Conservation (phyloP, 805 yeast genomes). For the Clavispora vitiphila region DNA sequence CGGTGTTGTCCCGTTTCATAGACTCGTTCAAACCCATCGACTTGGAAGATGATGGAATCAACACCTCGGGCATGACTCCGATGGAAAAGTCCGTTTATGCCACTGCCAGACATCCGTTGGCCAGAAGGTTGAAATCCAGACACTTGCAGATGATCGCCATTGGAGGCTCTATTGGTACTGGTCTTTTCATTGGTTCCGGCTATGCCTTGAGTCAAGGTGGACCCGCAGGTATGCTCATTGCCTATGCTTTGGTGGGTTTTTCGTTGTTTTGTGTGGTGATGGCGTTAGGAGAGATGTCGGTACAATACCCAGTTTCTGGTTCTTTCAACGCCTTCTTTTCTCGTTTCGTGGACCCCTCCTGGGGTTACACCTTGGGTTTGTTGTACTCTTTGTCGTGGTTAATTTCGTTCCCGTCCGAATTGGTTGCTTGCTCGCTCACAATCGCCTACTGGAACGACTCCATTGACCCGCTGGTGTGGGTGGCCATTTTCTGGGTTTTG, state of each 20-base stretch:
- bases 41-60: slow-evolving; percentile 35
- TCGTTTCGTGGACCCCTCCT: slow-evolving; percentile 18
- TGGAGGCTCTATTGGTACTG: slow-evolving; percentile 84
- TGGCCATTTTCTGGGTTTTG: slow-evolving; percentile 28
- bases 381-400: slow-evolving; percentile 27
- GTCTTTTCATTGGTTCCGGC: slow-evolving; percentile 32
- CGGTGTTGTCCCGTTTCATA: slow-evolving; percentile 18
- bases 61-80: slow-evolving; percentile 34
- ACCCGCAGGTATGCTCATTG: slow-evolving; percentile 17
- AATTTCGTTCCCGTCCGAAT: slow-evolving; percentile 28
- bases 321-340: slow-evolving; percentile 19
- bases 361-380: slow-evolving; percentile 20
- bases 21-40: slow-evolving; percentile 37
- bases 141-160: slow-evolving; percentile 76
- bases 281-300: slow-evolving; percentile 20
- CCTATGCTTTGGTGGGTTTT: slow-evolving; percentile 17
- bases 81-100: slow-evolving; percentile 36
- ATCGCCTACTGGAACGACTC: slow-evolving; percentile 30
- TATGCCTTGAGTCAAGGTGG: slow-evolving; percentile 17
- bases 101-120: slow-evolving; percentile 40
- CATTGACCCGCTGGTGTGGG: slow-evolving; percentile 35
- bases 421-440: slow-evolving; percentile 32
- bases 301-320: slow-evolving; percentile 19
- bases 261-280: slow-evolving; percentile 16
- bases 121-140: slow-evolving; percentile 41